Evolutionary conservation across 2,329 filamentous ascomycete genomes (phyloP).

Genomic region (Pseudocercospora vitis): DNA sequence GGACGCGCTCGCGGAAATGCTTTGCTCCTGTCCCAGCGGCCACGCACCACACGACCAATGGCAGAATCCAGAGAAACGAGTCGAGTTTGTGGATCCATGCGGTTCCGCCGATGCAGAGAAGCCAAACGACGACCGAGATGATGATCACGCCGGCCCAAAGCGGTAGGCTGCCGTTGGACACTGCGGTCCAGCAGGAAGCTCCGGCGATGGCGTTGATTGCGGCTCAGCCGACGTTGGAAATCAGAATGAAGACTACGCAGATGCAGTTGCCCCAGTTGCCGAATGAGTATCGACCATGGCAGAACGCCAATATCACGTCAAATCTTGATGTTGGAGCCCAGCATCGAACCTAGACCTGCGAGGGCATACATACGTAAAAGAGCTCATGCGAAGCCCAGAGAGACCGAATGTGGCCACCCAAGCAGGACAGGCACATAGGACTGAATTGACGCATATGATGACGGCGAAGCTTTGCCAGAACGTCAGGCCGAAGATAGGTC

Average conservation of each 20-base stretch:
- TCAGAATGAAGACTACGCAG: constrained; percentile 14
- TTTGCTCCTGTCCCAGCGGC: constrained; percentile 18
- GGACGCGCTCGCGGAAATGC: constrained; percentile 11
- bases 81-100: constrained; percentile 17
- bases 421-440: constrained; percentile 13
- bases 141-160: constrained; percentile 20
- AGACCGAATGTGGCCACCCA: constrained; percentile 19
- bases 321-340: too few species aligned
- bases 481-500: constrained; percentile 16
- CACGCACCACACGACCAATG: constrained; percentile 17
- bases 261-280: constrained; percentile 18
- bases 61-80: constrained; percentile 16
- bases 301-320: too few species aligned
- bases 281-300: constrained; percentile 20
- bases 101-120: constrained; percentile 15
- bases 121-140: constrained; percentile 17
- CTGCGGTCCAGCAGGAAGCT: constrained; percentile 16
- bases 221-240: constrained; percentile 18
- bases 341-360: too few species aligned
- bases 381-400: constrained; percentile 19
- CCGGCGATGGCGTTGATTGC: constrained; percentile 15
- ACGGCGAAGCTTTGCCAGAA: constrained; percentile 20
- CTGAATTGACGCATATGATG: constrained; percentile 18
- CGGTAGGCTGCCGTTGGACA: constrained; percentile 13
- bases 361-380: constrained; percentile 6